Evolutionary conservation across 2,329 filamentous ascomycete species (phyloP), one percentile per base, ranked within the genome.

Genomic region (Thielaviopsis ethacetica): DNA sequence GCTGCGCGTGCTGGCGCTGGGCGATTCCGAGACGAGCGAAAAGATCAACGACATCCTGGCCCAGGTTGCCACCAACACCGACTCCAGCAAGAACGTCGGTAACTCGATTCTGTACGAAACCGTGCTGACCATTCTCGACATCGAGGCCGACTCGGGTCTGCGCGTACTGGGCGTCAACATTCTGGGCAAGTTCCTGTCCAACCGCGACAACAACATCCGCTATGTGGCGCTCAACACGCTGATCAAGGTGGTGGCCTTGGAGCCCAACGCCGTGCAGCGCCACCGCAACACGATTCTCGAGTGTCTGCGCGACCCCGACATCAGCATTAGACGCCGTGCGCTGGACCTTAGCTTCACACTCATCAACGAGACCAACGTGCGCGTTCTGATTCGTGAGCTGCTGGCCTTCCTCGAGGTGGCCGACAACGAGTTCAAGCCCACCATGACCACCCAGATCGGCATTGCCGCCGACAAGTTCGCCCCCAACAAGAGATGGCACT

Each of bases 21-120:
- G 91, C 41, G 90, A 98, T 70, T 76, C 83, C 12, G 79, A 90
- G 62, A 90, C 88, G 26, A 97, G 90, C 70, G 94, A 98, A 71
- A 85, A 95, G 70, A 97, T 98, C 75, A 98, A 97, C 73, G 93
- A 98, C 68, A 98, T 98, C 62, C 75, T 98, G 62, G 93, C 93
- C 5, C 91, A 95, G 74, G 93, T 98, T 58, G 93, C 93, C 57
- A 97, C 91, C 47, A 98, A 98, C 71, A 98, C 93, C 1, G 93
- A 98, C 68, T 90, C 91, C 0, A 91, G 91, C 27, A 98, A 98
- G 76, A 98, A 98, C 64, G 93, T 98, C 50, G 93, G 93, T 63
- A 98, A 98, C 70, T 91, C 93, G 0, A 98, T 98, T 65, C 77
- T 98, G 7, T 98, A 98, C 73, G 93, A 98, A 72, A 88, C 93